Evolutionary conservation across 2,329 filamentous ascomycete species (phyloP).

Genomic region (Hymenoscyphus fraxineus): DNA sequence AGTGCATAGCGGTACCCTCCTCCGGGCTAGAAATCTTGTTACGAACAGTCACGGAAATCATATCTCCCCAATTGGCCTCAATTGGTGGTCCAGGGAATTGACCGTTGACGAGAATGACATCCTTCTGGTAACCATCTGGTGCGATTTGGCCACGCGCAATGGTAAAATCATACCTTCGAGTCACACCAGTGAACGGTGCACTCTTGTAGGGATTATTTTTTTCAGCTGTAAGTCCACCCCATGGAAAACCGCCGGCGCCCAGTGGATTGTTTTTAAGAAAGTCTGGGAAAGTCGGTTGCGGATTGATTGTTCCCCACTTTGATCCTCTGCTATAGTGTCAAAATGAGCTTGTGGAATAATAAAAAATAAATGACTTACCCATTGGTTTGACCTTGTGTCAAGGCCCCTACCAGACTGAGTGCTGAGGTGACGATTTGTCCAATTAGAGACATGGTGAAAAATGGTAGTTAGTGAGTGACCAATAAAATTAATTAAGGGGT

Average conservation of each 20-base stretch:
- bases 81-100: constrained; percentile 37
- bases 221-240: constrained; percentile 44
- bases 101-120: constrained; percentile 48
- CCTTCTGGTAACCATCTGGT: constrained; percentile 43
- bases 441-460: neutral
- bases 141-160: constrained; percentile 31
- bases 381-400: neutral
- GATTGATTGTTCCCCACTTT: constrained; percentile 35
- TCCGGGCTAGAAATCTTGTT: constrained; percentile 57
- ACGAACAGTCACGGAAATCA: constrained; percentile 60
- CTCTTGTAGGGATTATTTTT: constrained; percentile 38
- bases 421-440: neutral
- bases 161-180: constrained; percentile 35
- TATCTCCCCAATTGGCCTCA: constrained; percentile 39
- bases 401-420: neutral
- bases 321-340: constrained; percentile 11
- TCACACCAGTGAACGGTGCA: constrained; percentile 40
- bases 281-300: constrained; percentile 31
- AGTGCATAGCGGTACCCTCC: constrained; percentile 40
- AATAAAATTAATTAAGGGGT: neutral
- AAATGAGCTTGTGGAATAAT: neutral
- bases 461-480: neutral
- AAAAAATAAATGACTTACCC: neutral
- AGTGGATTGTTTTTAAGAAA: constrained; percentile 49
- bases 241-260: constrained; percentile 46